Evolutionary conservation across 768 basidiomycete genomes (phyloP).

Genomic region (Dioszegia crocea): DNA sequence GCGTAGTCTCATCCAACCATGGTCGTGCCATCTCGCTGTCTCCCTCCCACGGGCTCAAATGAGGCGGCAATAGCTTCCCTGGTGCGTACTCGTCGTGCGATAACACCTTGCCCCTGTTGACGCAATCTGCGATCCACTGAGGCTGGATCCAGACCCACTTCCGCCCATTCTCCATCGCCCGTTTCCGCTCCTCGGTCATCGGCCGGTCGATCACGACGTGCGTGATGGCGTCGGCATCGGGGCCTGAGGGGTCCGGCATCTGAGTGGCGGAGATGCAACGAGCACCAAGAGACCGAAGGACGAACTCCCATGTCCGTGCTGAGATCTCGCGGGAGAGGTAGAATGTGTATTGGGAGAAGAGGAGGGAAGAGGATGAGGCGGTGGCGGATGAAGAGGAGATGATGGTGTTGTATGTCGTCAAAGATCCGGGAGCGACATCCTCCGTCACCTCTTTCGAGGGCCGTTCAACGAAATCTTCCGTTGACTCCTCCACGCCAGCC

Average conservation of each 20-base stretch:
- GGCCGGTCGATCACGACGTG: conserved; percentile 95
- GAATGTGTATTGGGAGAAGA: conserved; percentile 84
- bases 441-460: conserved; percentile 43
- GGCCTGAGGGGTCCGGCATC: conserved; percentile 48
- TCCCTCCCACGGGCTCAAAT: conserved; percentile 91
- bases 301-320: conserved; percentile 86
- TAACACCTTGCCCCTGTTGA: conserved; percentile 79
- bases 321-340: conserved; percentile 91
- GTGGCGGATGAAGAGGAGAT: conserved; percentile 44
- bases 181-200: conserved; percentile 50
- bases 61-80: conserved; percentile 82
- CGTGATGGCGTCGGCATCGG: conserved; percentile 79
- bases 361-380: conserved; percentile 48
- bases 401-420: conserved; percentile 55
- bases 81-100: conserved; percentile 80
- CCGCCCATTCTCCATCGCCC: conserved; percentile 61
- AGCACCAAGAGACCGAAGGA: conserved; percentile 86
- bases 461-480: conserved; percentile 50
- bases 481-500: conserved; percentile 33
- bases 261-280: conserved; percentile 75
- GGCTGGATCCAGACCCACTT: conserved; percentile 88
- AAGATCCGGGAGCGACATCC: conserved; percentile 54
- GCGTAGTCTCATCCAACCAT: conserved; percentile 37
- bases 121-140: conserved; percentile 95
- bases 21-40: conserved; percentile 53